Conservation (phyloP, 768 basidiomycete species). For the Mycena chlorophos region DNA sequence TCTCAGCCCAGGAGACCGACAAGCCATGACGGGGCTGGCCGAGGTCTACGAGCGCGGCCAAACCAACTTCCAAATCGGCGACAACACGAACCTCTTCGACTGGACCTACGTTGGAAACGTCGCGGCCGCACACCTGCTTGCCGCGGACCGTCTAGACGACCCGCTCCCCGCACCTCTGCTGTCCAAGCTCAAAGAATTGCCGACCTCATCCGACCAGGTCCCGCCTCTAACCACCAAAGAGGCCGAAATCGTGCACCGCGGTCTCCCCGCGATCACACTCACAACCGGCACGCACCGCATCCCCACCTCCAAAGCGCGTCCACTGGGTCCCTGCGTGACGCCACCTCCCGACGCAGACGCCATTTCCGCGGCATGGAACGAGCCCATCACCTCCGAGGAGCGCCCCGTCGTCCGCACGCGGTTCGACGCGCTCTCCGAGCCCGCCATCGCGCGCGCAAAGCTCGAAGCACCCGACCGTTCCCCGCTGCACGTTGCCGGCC, state of each 20-base stretch:
- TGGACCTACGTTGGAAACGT: constrained; percentile 97
- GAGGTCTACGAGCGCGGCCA: constrained; percentile 78
- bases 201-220: constrained; percentile 39
- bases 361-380: constrained; percentile 57
- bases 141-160: constrained; percentile 79
- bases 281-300: constrained; percentile 67
- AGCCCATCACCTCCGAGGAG: constrained; percentile 37
- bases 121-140: constrained; percentile 90
- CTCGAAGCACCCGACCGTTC: constrained; percentile 43
- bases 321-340: constrained; percentile 77
- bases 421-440: constrained; percentile 77
- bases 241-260: constrained; percentile 43
- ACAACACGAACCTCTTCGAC: constrained; percentile 92
- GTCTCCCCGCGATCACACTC: constrained; percentile 61
- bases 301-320: constrained; percentile 79
- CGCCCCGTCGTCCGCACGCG: constrained; percentile 71
- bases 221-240: constrained; percentile 44
- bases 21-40: constrained; percentile 77
- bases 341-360: constrained; percentile 58
- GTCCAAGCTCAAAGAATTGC: constrained; percentile 35
- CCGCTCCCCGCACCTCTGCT: constrained; percentile 47
- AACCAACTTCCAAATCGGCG: constrained; percentile 90
- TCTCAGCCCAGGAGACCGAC: constrained; percentile 85
- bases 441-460: constrained; percentile 54
- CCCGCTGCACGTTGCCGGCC: constrained; percentile 83